phyloP scores from a whole-genome alignment of 169 alveolate species.

The Plasmodium adleri region DNA sequence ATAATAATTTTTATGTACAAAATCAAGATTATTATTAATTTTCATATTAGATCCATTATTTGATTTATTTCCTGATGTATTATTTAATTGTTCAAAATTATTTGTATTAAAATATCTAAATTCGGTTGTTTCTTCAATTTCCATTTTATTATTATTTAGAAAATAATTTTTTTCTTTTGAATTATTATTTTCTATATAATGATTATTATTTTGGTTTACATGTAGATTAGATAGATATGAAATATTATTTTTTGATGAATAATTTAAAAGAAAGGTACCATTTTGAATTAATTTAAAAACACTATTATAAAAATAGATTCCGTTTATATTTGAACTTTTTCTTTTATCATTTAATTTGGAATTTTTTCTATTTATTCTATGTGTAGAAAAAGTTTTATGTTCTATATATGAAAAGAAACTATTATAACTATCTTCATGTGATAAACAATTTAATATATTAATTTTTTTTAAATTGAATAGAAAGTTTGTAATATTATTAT shows the following conservation, averaged over 20 bases:
- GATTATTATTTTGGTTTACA: not conserved
- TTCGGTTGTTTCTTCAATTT: not conserved
- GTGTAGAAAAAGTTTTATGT: not conserved
- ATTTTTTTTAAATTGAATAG: slow-evolving; percentile 34
- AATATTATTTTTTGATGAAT: slow-evolving; percentile 4
- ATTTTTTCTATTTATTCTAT: slow-evolving; percentile 11
- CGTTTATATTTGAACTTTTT: not conserved
- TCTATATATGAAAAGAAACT: slow-evolving; percentile 1
- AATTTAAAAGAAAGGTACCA: slow-evolving; percentile 25
- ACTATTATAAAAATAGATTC: slow-evolving; percentile 39
- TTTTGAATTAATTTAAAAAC: slow-evolving; percentile 39
- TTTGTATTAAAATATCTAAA: slow-evolving; percentile 10
- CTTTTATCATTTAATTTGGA: slow-evolving; percentile 20
- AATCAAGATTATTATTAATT: slow-evolving; percentile 14
- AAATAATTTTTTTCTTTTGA: not conserved
- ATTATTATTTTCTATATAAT: not conserved
- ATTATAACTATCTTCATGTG: not conserved
- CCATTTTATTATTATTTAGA: not conserved
- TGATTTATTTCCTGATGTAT: not conserved
- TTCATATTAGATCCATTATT: not conserved
- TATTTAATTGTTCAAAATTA: slow-evolving; percentile 11
- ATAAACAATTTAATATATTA: slow-evolving; percentile 30
- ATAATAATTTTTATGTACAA: slow-evolving; percentile 16
- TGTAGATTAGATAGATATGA: not conserved
- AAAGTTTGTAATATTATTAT: slow-evolving; percentile 2